Evolutionary conservation across 441 rosid species (phyloP).

Genomic region (Capsella rubella): DNA sequence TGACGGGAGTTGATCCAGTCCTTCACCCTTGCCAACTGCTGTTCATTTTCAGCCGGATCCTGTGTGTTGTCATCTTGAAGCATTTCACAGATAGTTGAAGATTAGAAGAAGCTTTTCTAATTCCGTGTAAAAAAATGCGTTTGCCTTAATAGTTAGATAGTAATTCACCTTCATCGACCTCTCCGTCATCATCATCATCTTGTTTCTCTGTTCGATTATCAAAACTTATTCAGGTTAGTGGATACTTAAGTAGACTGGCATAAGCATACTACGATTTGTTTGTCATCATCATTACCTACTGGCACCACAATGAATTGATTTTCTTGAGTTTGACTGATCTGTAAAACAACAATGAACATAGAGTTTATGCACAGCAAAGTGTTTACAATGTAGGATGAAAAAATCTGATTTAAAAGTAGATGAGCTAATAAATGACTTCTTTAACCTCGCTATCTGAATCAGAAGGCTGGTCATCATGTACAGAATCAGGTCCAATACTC

Average conservation of each 20-base stretch:
- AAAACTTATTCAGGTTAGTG: slow-evolving; percentile 36
- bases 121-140: background rate
- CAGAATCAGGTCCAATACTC: slow-evolving; percentile 71
- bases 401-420: slow-evolving; percentile 9
- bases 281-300: slow-evolving; percentile 62
- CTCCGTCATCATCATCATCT: slow-evolving; percentile 56
- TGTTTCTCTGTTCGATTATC: slow-evolving; percentile 60
- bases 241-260: slow-evolving; percentile 7
- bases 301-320: slow-evolving; percentile 62
- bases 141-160: background rate
- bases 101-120: slow-evolving; percentile 12
- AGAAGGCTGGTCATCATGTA: slow-evolving; percentile 61
- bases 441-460: slow-evolving; percentile 86
- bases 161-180: slow-evolving; percentile 67
- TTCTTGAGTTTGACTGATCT: slow-evolving; percentile 72
- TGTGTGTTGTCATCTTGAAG: slow-evolving; percentile 66
- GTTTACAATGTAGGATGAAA: slow-evolving; percentile 19
- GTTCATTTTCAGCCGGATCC: slow-evolving; percentile 86
- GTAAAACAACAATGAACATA: slow-evolving; percentile 42
- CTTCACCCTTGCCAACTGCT: slow-evolving; percentile 78
- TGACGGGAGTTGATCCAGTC: slow-evolving; percentile 72
- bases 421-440: slow-evolving; percentile 13
- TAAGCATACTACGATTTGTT: slow-evolving; percentile 13
- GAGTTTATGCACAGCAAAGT: slow-evolving; percentile 7
- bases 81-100: slow-evolving; percentile 19